phyloP scores from a whole-genome alignment of 768 basidiomycete species.

The Sarcomyxa edulis region DNA sequence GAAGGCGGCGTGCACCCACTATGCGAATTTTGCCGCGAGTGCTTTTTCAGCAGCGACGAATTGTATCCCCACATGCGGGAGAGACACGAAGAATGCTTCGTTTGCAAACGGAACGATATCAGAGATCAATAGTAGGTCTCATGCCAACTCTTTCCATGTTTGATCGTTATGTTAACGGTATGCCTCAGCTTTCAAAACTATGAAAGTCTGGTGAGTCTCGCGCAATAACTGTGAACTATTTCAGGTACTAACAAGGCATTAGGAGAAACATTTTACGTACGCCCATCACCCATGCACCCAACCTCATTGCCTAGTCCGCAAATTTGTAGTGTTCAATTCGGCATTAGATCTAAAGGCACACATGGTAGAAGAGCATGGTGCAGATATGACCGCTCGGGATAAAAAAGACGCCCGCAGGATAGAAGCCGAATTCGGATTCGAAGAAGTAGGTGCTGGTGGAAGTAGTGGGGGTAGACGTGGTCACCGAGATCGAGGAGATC shows the following conservation, averaged over 20 bases:
- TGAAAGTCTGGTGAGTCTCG: constrained; percentile 53
- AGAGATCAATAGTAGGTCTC: constrained; percentile 78
- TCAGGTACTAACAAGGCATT: too few relatives aligned
- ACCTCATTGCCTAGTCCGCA: constrained; percentile 68
- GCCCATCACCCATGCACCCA: constrained; percentile 79
- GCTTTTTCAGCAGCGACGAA: constrained; percentile 91
- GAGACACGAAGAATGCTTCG: constrained; percentile 92
- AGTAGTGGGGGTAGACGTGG: constrained; percentile 38
- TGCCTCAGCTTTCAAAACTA: constrained; percentile 72
- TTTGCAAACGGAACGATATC: constrained; percentile 82
- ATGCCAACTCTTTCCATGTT: constrained; percentile 4
- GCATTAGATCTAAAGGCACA: constrained; percentile 89
- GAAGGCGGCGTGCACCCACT: constrained; percentile 74
- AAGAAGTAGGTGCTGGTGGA: constrained; percentile 31
- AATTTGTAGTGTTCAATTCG: constrained; percentile 92
- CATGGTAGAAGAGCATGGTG: constrained; percentile 79
- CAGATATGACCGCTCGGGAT: constrained; percentile 65
- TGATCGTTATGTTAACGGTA: background rate
- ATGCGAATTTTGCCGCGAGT: constrained; percentile 89
- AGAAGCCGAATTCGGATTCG: constrained; percentile 67
- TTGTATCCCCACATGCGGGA: constrained; percentile 92
- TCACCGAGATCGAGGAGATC: constrained; percentile 35
- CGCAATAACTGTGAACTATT: too few relatives aligned
- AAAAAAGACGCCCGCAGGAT: constrained; percentile 65
- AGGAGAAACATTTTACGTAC: constrained; percentile 74